Evolutionary conservation across 2,329 filamentous ascomycete genomes (phyloP).

Genomic region (Diaporthe sp.): DNA sequence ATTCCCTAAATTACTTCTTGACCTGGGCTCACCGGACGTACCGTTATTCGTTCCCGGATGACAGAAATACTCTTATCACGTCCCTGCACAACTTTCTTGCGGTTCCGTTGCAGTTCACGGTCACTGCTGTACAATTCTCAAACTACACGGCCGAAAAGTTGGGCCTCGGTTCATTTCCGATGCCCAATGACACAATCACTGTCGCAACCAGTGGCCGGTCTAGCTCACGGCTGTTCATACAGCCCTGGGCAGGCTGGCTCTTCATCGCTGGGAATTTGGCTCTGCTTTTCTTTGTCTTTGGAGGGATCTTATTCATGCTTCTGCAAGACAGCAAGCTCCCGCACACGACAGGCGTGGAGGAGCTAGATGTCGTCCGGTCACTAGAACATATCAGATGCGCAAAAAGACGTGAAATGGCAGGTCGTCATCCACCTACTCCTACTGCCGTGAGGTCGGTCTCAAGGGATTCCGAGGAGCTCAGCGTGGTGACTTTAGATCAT

Average conservation of each 20-base stretch:
- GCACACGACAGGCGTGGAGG: neutral
- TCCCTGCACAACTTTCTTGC: conserved; percentile 4
- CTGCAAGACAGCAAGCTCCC: neutral
- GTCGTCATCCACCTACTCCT: neutral
- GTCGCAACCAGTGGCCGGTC: conserved; percentile 2
- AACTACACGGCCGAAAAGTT: neutral
- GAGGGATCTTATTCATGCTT: neutral
- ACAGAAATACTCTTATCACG: neutral
- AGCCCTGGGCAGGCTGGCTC: conserved; percentile 10
- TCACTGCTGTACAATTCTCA: conserved; percentile 16
- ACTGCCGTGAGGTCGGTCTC: neutral
- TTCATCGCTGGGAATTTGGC: neutral
- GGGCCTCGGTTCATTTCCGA: neutral
- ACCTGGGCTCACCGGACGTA: conserved; percentile 10
- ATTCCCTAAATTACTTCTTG: conserved; percentile 13
- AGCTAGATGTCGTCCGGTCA: conserved; percentile 1
- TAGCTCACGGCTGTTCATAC: neutral
- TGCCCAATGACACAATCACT: conserved; percentile 15
- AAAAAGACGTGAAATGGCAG: neutral
- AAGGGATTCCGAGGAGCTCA: neutral
- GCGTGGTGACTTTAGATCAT: neutral
- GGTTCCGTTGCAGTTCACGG: conserved; percentile 1
- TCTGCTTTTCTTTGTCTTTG: neutral
- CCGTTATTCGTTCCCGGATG: conserved; percentile 12
- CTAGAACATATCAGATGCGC: neutral